Base-by-base conservation (phyloP, 1,284 basidiomycete genomes). In the Trametes sp. region DNA sequence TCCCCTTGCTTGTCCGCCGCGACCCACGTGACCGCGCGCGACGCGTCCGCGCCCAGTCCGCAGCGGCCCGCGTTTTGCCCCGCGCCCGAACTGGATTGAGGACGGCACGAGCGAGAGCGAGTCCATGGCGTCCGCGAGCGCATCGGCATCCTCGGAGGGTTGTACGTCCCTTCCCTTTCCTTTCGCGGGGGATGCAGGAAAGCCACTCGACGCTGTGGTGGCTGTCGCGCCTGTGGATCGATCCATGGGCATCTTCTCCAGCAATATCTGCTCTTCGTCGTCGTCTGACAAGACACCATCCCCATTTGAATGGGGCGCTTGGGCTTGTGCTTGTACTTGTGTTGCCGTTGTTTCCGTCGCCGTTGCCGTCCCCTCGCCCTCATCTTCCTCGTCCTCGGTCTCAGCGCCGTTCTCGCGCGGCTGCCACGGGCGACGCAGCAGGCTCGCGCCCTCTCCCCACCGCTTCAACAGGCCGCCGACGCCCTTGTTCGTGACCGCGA, bases 401-500 rank as follows among this genome's bases (percentile, higher is more conserved):
- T 60, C 66, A 14, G 26, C 59, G 51, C 61, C 56, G 26, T 61
- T 59, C 46, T 64, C 61, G 56, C 84, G 78, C 5, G 83, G 71
- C 66, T 86, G 90, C 92, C 92, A 94, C 55, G 84, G 79, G 29
- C 83, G 84, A 28, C 92, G 80, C 57, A 93, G 80, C 77, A 94
- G 79, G 70, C 90, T 93, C 9, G 85, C 92, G 11, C 91, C 92
- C 66, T 91, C 90, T 11, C 92, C 92, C 90, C 90, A 93, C 70
- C 79, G 84, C 72, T 84, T 84, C 62, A 93, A 73, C 23, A 93
- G 77, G 1, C 87, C 90, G 10, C 91, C 92, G 9, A 96, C 86
- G 24, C 94, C 94, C 74, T 93, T 94, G 75, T 95, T 94, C 10
- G 92, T 94, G 46, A 96, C 89, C 24, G 88, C 85, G 74, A 96